These are phyloP conservation scores for Haplosporangium sp. DNA, from an alignment of 371 early-diverging fungal species.

Conservation along the genomic window DNA sequence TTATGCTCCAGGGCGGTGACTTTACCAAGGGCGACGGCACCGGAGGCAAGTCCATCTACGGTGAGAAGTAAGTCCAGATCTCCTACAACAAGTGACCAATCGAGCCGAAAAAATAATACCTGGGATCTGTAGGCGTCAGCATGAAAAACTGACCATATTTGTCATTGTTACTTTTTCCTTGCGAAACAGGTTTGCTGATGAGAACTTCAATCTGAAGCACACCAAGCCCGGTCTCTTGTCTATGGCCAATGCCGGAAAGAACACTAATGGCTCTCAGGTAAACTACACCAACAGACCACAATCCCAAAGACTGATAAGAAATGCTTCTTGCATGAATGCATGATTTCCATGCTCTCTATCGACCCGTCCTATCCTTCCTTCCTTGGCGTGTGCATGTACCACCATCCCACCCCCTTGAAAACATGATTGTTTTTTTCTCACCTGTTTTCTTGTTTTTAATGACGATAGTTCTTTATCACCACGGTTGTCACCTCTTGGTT, in stretches of 20 bases:
- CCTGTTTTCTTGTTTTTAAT: conserved; percentile 29
- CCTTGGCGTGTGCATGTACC: no score
- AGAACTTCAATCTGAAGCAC: conserved; percentile 92
- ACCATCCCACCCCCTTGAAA: background rate
- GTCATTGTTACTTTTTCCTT: conserved; percentile 19
- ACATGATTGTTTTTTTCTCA: background rate
- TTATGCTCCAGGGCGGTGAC: conserved; percentile 87
- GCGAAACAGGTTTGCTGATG: conserved; percentile 82
- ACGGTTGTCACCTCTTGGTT: conserved; percentile 80
- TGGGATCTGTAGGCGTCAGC: no score
- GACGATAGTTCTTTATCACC: conserved; percentile 82
- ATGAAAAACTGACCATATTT: no score
- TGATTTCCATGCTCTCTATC: no score
- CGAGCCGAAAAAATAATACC: no score
- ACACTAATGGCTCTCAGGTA: conserved; percentile 95
- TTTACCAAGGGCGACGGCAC: conserved; percentile 83
- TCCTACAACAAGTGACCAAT: no score
- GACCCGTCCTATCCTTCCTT: no score
- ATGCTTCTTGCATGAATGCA: no score
- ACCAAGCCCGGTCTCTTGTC: conserved; percentile 79
- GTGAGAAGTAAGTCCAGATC: conserved; percentile 75
- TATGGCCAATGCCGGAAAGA: conserved; percentile 94
- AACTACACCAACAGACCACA: background rate
- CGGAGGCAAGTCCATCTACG: conserved; percentile 94
- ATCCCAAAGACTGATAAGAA: no score